phyloP scores from a whole-genome alignment of 2,329 filamentous ascomycete genomes.

The Fragosphaeria purpurea region DNA sequence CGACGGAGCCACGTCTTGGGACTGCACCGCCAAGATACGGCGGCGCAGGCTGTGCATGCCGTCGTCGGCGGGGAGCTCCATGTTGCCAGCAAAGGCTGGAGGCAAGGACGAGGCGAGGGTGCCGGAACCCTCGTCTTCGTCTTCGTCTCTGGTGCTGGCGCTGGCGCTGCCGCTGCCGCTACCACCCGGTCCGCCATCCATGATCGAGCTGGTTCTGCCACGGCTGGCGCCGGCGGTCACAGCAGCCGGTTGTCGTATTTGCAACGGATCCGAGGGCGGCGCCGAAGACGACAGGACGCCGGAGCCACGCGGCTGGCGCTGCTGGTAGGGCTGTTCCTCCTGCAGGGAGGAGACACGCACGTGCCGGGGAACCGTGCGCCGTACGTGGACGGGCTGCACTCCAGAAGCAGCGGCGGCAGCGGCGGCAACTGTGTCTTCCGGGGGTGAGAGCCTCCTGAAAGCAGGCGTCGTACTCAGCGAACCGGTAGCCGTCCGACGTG shows the following conservation, averaged over 20 bases:
- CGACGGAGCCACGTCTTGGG: conserved; percentile 42
- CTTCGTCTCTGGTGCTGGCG: not conserved
- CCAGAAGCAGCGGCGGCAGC: too few species aligned
- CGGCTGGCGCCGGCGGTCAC: too few species aligned
- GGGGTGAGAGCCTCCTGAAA: too few species aligned
- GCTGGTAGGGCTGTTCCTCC: not conserved
- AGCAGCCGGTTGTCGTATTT: too few species aligned
- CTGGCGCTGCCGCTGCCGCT: not conserved
- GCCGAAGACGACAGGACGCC: too few species aligned
- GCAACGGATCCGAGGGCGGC: too few species aligned
- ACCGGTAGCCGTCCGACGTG: too few species aligned
- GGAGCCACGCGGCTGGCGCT: not conserved
- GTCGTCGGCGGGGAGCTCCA: conserved; percentile 61
- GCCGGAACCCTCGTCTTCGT: not conserved
- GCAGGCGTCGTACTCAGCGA: too few species aligned
- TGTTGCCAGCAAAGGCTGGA: conserved; percentile 17
- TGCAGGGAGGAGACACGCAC: not conserved
- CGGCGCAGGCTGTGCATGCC: conserved; percentile 60
- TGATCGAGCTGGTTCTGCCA: too few species aligned
- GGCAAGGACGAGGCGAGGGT: not conserved
- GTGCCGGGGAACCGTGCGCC: not conserved
- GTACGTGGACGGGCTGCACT: not conserved
- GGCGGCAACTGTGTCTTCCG: not conserved
- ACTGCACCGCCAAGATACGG: conserved; percentile 60
- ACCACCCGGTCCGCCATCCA: too few species aligned